Percentiles rank a stretch among this genome's conserved stretches.
Evolutionary conservation across 495 filamentous ascomycete species (phyloP).

Genomic region (Aspergillus coremiiformis): DNA sequence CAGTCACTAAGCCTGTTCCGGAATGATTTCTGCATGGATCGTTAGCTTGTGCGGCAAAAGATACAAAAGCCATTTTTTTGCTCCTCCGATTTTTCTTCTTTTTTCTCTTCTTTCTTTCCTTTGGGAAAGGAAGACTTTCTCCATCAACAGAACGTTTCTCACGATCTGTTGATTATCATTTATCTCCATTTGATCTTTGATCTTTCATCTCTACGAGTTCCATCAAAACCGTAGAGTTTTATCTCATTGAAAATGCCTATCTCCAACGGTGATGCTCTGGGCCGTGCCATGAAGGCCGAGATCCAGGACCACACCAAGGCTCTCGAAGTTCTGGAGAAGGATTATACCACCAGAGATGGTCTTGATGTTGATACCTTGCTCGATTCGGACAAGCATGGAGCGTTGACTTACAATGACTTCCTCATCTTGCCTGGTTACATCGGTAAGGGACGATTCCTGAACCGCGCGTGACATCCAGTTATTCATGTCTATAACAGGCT

Average conservation of each 20-base stretch:
- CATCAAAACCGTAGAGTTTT: slow-evolving; percentile 19
- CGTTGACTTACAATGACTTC: slow-evolving; percentile 81
- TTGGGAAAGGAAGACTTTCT: slow-evolving; percentile 49
- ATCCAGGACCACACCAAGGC: slow-evolving; percentile 57
- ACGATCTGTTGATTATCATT: slow-evolving; percentile 39
- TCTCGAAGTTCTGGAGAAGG: slow-evolving; percentile 63
- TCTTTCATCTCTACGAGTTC: slow-evolving; percentile 21
- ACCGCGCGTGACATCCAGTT: slow-evolving; percentile 40
- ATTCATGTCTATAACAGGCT: slow-evolving; percentile 50
- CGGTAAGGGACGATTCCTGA: slow-evolving; percentile 35
- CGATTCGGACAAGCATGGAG: slow-evolving; percentile 79
- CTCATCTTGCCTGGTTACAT: slow-evolving; percentile 61
- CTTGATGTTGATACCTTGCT: slow-evolving; percentile 75
- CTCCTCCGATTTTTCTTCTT: slow-evolving; percentile 38
- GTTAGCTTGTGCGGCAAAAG: slow-evolving; percentile 15
- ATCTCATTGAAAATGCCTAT: slow-evolving; percentile 55
- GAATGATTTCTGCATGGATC: slow-evolving; percentile 12
- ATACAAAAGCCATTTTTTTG: slow-evolving; percentile 31
- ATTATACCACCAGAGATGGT: slow-evolving; percentile 72
- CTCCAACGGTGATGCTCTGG: slow-evolving; percentile 53
- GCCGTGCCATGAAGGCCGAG: slow-evolving; percentile 39
- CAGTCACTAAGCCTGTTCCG: slow-evolving; percentile 14
- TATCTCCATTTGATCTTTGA: slow-evolving; percentile 9
- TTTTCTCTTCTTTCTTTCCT: slow-evolving; percentile 47
- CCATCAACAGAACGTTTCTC: slow-evolving; percentile 45